Conservation (phyloP, 2,329 filamentous ascomycete species). For the Diplodia sapinea region DNA sequence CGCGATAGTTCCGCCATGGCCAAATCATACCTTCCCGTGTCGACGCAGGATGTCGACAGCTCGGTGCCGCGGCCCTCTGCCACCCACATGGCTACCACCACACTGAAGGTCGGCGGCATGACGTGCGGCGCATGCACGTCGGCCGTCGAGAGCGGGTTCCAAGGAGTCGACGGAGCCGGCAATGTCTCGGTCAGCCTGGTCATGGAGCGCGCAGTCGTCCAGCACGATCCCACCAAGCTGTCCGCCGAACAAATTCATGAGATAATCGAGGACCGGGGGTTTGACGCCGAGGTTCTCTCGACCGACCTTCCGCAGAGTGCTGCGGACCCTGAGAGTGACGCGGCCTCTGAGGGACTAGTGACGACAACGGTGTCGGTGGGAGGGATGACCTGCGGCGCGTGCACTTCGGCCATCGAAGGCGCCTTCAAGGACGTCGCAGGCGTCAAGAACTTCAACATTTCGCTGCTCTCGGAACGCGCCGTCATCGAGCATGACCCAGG, state of each 20-base stretch:
- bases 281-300: slow-evolving; percentile 87
- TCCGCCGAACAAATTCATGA: slow-evolving; percentile 78
- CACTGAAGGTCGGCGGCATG: slow-evolving; percentile 85
- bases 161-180: slow-evolving; percentile 77
- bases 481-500: slow-evolving; percentile 78
- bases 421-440: slow-evolving; percentile 77
- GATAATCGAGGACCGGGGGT: slow-evolving; percentile 88
- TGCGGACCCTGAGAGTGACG: slow-evolving; percentile 44
- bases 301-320: slow-evolving; percentile 71
- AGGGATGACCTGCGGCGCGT: slow-evolving; percentile 92
- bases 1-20: slow-evolving; percentile 37
- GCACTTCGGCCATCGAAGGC: slow-evolving; percentile 82
- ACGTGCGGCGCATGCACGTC: slow-evolving; percentile 92
- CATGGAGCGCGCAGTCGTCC: slow-evolving; percentile 93
- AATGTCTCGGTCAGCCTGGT: slow-evolving; percentile 91
- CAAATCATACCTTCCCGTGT: slow-evolving; percentile 36
- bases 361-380: slow-evolving; percentile 79
- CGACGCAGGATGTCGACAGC: slow-evolving; percentile 33
- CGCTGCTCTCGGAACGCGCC: slow-evolving; percentile 81
- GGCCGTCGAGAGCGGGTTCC: slow-evolving; percentile 91
- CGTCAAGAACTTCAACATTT: slow-evolving; percentile 79
- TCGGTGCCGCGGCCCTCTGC: not conserved
- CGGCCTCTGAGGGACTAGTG: slow-evolving; percentile 40
- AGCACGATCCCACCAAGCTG: slow-evolving; percentile 80
- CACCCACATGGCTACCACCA: slow-evolving; percentile 81